phyloP scores from a whole-genome alignment of 495 filamentous ascomycete species.

The Penicillium antarcticum region DNA sequence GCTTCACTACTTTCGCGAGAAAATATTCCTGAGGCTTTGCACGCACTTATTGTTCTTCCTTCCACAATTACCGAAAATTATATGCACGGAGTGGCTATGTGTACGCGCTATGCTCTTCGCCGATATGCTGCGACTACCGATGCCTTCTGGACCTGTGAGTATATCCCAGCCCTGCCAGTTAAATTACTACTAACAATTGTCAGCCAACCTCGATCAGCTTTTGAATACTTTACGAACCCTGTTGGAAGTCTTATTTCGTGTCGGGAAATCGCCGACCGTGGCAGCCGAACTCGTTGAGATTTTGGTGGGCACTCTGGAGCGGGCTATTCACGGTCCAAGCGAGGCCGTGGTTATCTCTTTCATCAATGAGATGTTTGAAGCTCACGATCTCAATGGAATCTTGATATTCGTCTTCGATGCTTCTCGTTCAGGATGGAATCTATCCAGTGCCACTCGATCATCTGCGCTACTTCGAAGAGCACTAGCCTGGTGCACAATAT shows the following conservation, averaged over 20 bases:
- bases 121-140: slow-evolving; percentile 31
- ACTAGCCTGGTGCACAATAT: slow-evolving; percentile 31
- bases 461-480: slow-evolving; percentile 39
- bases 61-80: slow-evolving; percentile 50
- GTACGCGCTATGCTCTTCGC: slow-evolving; percentile 46
- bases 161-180: neutral
- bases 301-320: slow-evolving; percentile 37
- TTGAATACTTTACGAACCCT: slow-evolving; percentile 23
- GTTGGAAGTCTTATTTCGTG: slow-evolving; percentile 25
- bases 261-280: slow-evolving; percentile 38
- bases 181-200: neutral
- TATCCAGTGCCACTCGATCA: slow-evolving; percentile 32
- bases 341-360: slow-evolving; percentile 26
- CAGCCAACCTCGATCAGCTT: slow-evolving; percentile 30
- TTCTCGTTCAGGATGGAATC: slow-evolving; percentile 28
- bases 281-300: slow-evolving; percentile 39
- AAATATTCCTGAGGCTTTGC: slow-evolving; percentile 49
- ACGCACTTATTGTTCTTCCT: slow-evolving; percentile 39
- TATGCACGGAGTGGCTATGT: slow-evolving; percentile 61
- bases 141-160: slow-evolving; percentile 27
- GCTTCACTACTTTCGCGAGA: slow-evolving; percentile 57
- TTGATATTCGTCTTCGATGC: slow-evolving; percentile 28
- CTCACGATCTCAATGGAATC: slow-evolving; percentile 27
- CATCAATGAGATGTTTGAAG: slow-evolving; percentile 24
- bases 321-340: slow-evolving; percentile 24